Evolutionary conservation across 805 yeast species (phyloP).

Genomic region (Teunomyces kruisii): DNA sequence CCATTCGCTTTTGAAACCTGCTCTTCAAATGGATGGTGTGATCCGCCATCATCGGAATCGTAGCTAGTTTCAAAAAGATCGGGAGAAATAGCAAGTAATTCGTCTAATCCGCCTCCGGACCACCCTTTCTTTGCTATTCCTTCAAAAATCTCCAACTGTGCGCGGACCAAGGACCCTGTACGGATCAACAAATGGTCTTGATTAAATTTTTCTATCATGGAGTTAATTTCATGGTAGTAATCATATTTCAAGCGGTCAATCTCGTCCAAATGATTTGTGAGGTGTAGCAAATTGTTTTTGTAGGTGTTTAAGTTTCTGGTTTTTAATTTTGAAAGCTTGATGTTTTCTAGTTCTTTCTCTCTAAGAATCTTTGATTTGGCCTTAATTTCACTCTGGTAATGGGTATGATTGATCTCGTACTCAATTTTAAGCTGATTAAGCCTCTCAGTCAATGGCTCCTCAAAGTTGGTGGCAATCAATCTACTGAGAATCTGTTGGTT

Average conservation of each 20-base stretch:
- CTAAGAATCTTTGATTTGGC: conserved; percentile 53
- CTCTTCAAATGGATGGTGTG: not conserved
- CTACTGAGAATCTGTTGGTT: conserved; percentile 71
- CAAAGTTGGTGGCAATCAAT: conserved; percentile 54
- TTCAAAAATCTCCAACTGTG: conserved; percentile 79
- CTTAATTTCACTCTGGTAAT: conserved; percentile 55
- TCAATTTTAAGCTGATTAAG: conserved; percentile 44
- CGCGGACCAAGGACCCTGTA: conserved; percentile 66
- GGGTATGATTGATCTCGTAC: conserved; percentile 48
- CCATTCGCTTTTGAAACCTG: not conserved
- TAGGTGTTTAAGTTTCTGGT: conserved; percentile 68
- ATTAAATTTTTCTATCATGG: conserved; percentile 57
- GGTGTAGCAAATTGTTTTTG: conserved; percentile 60
- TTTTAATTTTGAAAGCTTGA: conserved; percentile 56
- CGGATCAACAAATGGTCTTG: conserved; percentile 52
- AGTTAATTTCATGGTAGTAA: conserved; percentile 64
- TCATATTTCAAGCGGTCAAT: conserved; percentile 74
- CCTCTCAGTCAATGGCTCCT: conserved; percentile 48
- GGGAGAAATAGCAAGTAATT: conserved; percentile 58
- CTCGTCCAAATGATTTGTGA: conserved; percentile 76
- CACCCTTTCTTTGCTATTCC: conserved; percentile 82
- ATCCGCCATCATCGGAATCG: conserved; percentile 5
- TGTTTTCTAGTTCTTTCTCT: conserved; percentile 60
- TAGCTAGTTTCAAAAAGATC: conserved; percentile 41
- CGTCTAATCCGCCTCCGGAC: conserved; percentile 86